Base-by-base conservation (phyloP, 179 eudicot genomes). In the Heliamphora pulchella region DNA sequence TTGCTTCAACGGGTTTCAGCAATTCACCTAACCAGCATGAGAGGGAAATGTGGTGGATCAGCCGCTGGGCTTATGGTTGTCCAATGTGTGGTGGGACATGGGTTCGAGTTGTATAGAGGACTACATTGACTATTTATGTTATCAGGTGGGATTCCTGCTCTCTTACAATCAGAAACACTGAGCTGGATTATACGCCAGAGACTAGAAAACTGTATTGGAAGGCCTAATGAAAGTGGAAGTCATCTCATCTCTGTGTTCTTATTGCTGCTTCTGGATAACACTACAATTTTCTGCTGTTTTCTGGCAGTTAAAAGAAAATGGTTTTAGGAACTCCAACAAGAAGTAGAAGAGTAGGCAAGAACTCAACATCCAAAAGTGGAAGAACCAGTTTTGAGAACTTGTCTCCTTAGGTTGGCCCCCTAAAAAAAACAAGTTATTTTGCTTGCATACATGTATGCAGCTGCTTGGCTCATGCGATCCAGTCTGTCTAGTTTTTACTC, bases 41-140 rank as follows among this genome's bases (percentile, higher is more conserved):
- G 48, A 86, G 89, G 82, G 97, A 95, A 80, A 84, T 80, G 69
- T 95, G 92, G 90, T 95, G 98, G 98, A 90, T 95, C 80, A 89
- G 97, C 83, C 91, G 98, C 43, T 95, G 98, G 98, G 96, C 87
- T 75, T 85, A 86, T 80, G 97, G 98, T 39, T 95, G 98, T 82
- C 98, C 98, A 58, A 95, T 95, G 90, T 95, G 98, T 80, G 98
- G 98, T 18, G 98, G 98, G 72, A 85, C 95, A 50, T 95, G 98
- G 98, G 93, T 95, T 73, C 93, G 97, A 64, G 98, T 95, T 74
- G 97, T 93, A 83, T 95, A 88, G 84, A 80, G 54, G 44, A 69
- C 39, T 51, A 46, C 50, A 17, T 43, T 58, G 5, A 50, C 10
- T 48, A 5, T 75, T 22, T 55, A 17, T 14, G 48, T 81, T 76